Evolutionary conservation across 2,329 filamentous ascomycete genomes (phyloP), one percentile per base, ranked within the genome.

Genomic region (Aspergillus vadensis): DNA sequence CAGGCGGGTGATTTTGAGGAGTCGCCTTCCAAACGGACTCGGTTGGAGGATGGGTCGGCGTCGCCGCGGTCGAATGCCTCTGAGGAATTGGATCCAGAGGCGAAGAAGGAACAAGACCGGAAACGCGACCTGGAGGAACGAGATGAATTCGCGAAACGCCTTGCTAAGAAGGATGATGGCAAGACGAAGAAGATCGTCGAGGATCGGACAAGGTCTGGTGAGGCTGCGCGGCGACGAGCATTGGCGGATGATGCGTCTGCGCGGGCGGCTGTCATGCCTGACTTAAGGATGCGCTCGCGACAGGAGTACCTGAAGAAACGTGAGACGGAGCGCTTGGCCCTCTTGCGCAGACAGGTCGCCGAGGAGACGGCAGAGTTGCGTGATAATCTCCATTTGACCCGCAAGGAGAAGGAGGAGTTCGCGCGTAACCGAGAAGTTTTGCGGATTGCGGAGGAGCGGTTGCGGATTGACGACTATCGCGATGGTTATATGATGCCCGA

Each of bases 301-400:
- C 93, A 97, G 72, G 89, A 95, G 66, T 99, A 99, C 72, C 82
- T 99, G 30, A 92, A 92, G 76, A 98, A 99, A 81, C 86, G 95
- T 64, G 93, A 97, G 74, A 82, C 89, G 0, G 92, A 98, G 75
- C 87, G 91, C 62, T 79, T 99, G 15, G 91, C 91, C 0, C 79
- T 99, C n/a, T 79, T 99, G 53, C 86, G 93, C 32, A 91, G 91
- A 70, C 94, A 98, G 72, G 95, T 99, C 2, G 87, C 87, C 0
- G 94, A 98, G 68, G 95, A 99, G 74, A 88, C 88, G 1, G 87
- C 89, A 21, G 93, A 97, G 73, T 76, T 96, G 56, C 84, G 87
- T 50, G 91, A 90, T 44, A 92, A 93, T 49, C 88, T 88, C 1
- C 83, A 84, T 49, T 76, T 99, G 15, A 91, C 90, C 0, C 86